phyloP scores from a whole-genome alignment of 257 asterid genomes.

The Scutellaria barbata region DNA sequence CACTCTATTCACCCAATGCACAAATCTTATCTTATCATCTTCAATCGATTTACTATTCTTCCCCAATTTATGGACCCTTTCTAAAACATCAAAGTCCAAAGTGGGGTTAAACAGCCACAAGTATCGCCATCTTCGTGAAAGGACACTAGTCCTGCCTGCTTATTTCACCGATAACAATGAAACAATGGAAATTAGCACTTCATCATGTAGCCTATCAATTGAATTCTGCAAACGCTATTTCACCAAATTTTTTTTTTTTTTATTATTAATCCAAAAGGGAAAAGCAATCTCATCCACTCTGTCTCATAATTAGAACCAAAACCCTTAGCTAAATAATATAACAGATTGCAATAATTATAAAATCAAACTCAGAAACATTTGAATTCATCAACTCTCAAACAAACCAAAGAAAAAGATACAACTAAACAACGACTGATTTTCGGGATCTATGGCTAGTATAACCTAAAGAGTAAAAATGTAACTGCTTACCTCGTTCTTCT shows the following conservation, averaged over 20 bases:
- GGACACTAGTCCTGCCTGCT: not conserved
- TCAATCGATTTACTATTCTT: not conserved
- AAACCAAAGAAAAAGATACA: too few species aligned
- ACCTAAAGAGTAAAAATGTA: too few species aligned
- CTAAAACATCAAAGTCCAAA: constrained; percentile 14
- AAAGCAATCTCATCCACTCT: not conserved
- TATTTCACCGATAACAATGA: not conserved
- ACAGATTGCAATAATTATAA: too few species aligned
- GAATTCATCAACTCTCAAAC: too few species aligned
- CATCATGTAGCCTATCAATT: constrained; percentile 15
- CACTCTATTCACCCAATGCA: not conserved
- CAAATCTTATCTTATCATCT: not conserved
- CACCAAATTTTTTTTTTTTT: too few species aligned
- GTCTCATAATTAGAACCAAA: too few species aligned
- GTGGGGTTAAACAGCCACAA: not conserved
- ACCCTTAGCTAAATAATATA: too few species aligned
- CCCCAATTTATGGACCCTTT: not conserved
- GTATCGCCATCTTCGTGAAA: not conserved
- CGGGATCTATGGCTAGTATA: too few species aligned
- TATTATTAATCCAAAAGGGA: not conserved
- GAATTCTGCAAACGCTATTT: not conserved
- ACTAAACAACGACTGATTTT: too few species aligned
- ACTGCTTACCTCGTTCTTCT: too few species aligned
- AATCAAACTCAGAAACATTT: too few species aligned
- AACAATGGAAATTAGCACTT: constrained; percentile 16